Evolutionary conservation across 2,329 filamentous ascomycete species (phyloP).

Genomic region (Clonostachys byssicola): DNA sequence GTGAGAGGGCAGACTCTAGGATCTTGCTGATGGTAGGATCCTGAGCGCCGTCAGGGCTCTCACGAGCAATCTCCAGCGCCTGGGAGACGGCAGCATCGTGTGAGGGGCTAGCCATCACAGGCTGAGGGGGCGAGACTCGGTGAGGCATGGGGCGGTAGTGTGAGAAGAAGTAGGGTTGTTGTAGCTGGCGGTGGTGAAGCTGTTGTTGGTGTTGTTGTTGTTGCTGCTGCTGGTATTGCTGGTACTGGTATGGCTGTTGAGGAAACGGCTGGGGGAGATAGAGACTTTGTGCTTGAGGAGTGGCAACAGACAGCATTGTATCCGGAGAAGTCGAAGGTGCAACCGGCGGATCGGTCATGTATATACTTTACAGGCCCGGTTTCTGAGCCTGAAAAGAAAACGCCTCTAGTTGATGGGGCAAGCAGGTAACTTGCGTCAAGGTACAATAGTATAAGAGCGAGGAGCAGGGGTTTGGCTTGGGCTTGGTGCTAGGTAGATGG

Average conservation of each 20-base stretch:
- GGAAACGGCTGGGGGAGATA: background rate
- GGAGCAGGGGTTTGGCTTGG: background rate
- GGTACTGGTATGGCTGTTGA: background rate
- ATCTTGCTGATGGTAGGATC: constrained; percentile 60
- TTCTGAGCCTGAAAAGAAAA: too few species aligned
- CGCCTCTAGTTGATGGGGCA: too few species aligned
- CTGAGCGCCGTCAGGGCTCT: constrained; percentile 61
- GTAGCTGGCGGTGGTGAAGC: background rate
- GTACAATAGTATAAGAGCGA: background rate
- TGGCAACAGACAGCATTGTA: background rate
- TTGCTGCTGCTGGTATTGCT: background rate
- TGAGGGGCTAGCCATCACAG: constrained; percentile 4
- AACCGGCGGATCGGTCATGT: too few species aligned
- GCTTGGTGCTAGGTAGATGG: background rate
- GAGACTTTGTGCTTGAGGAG: background rate
- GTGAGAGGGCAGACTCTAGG: constrained; percentile 59
- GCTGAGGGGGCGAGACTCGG: constrained; percentile 1
- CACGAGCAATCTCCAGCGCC: constrained; percentile 72
- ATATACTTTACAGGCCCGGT: background rate
- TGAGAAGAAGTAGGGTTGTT: background rate
- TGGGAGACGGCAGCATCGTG: constrained; percentile 48
- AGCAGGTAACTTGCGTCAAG: background rate
- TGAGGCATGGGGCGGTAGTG: constrained; percentile 1
- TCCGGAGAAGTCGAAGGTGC: too few species aligned
- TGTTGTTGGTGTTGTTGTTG: background rate